These are phyloP conservation scores for Leccinum barrowsii DNA, from an alignment of 768 basidiomycete genomes.

Conservation along the genomic window DNA sequence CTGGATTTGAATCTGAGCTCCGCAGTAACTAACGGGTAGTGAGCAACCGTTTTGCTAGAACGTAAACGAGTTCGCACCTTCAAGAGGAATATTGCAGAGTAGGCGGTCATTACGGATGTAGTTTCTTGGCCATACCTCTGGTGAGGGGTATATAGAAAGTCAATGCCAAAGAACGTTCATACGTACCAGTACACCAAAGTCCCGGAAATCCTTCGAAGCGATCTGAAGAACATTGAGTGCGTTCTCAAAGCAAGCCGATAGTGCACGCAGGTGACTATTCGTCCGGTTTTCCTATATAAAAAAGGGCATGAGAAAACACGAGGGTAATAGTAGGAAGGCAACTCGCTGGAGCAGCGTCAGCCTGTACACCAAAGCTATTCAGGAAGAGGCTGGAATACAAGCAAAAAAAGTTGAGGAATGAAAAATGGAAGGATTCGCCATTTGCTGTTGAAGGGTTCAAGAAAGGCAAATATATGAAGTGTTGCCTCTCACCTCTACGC, in stretches of 20 bases:
- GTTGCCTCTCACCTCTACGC: slow-evolving; percentile 49
- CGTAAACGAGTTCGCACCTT: slow-evolving; percentile 43
- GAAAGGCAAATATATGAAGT: neutral
- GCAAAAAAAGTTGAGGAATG: slow-evolving; percentile 72
- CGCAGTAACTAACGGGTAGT: slow-evolving; percentile 56
- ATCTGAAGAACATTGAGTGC: slow-evolving; percentile 70
- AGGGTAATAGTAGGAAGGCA: slow-evolving; percentile 3
- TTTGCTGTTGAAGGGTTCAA: slow-evolving; percentile 43
- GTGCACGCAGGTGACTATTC: slow-evolving; percentile 61
- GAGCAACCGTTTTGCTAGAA: neutral
- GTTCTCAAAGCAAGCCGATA: slow-evolving; percentile 70
- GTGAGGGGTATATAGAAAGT: neutral
- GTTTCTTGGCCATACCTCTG: slow-evolving; percentile 86
- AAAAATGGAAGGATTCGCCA: slow-evolving; percentile 73
- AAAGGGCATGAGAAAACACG: neutral
- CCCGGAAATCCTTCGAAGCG: slow-evolving; percentile 68
- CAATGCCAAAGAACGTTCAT: slow-evolving; percentile 31
- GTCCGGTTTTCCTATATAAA: slow-evolving; percentile 49
- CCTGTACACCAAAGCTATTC: slow-evolving; percentile 79
- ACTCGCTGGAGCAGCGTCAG: slow-evolving; percentile 54
- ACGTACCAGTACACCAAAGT: slow-evolving; percentile 70
- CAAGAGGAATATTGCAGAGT: slow-evolving; percentile 76
- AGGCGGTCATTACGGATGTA: slow-evolving; percentile 82
- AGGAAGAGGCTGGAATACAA: slow-evolving; percentile 77
- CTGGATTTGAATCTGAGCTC: slow-evolving; percentile 52